Percentiles rank a stretch among this genome's conserved stretches.
Conservation (phyloP, 805 yeast genomes). For the Candida vaughaniae region DNA sequence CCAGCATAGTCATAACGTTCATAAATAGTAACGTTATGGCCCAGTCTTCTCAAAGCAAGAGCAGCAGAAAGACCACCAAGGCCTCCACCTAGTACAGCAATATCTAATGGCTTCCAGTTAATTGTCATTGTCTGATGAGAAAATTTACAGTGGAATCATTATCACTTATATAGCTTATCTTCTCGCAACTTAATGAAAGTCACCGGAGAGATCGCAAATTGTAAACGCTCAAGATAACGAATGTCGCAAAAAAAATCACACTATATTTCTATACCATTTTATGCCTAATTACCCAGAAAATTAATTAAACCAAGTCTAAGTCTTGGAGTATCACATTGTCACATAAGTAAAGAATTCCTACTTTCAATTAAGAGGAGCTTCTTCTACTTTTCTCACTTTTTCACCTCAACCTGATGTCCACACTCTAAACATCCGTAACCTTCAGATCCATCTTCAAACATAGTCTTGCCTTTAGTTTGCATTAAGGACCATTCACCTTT, state of each 20-base stretch:
- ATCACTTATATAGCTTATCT: no score
- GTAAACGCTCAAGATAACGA: no score
- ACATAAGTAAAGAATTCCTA: no score
- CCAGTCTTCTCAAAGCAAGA: slow-evolving; percentile 21
- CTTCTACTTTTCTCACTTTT: slow-evolving; percentile 6
- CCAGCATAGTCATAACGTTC: slow-evolving; percentile 28
- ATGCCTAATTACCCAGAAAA: no score
- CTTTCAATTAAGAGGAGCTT: no score
- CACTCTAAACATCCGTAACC: slow-evolving; percentile 44
- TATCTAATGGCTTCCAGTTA: slow-evolving; percentile 17
- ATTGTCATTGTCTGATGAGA: slow-evolving; percentile 1
- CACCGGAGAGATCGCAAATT: slow-evolving; percentile 1
- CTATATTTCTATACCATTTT: no score
- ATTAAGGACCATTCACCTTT: slow-evolving; percentile 93
- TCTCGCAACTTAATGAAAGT: no score
- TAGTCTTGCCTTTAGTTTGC: slow-evolving; percentile 62
- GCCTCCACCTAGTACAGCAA: slow-evolving; percentile 26
- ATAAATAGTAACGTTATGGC: slow-evolving; percentile 23
- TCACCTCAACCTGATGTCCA: slow-evolving; percentile 42
- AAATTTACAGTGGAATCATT: no score
- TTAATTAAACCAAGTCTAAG: no score
- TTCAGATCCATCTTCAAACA: slow-evolving; percentile 38
- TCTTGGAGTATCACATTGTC: no score
- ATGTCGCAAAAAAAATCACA: no score
- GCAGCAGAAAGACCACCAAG: slow-evolving; percentile 26